Evolutionary conservation across 2,329 filamentous ascomycete species (phyloP).

Genomic region (Trichocomaceae sp.): DNA sequence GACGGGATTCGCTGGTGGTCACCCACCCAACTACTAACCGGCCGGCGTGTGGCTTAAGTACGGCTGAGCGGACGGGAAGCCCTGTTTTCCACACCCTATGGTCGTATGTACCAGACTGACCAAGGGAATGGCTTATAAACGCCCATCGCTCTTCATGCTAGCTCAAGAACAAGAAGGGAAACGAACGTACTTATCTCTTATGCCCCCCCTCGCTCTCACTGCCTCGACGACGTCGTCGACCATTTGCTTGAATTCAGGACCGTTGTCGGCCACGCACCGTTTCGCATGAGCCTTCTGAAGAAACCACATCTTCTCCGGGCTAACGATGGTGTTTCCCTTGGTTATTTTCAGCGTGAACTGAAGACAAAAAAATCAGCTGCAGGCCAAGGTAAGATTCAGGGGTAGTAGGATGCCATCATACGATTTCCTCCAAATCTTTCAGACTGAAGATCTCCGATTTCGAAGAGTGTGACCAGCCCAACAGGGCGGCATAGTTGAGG

Average conservation of each 20-base stretch:
- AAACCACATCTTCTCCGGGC: constrained; percentile 70
- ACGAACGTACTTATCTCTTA: constrained; percentile 3
- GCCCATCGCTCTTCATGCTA: background rate
- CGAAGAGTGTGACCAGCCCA: constrained; percentile 71
- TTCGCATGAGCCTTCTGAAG: constrained; percentile 67
- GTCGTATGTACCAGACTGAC: constrained; percentile 7
- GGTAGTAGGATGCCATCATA: constrained; percentile 33
- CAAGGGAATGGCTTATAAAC: background rate
- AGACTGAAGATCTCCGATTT: constrained; percentile 67
- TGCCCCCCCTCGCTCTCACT: constrained; percentile 19
- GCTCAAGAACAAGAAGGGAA: background rate
- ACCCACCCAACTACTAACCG: constrained; percentile 17
- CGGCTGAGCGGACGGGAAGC: constrained; percentile 16
- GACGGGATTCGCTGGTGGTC: constrained; percentile 16
- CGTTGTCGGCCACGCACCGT: constrained; percentile 41
- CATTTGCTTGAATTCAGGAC: constrained; percentile 37
- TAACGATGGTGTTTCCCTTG: constrained; percentile 78
- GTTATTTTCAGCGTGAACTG: constrained; percentile 84
- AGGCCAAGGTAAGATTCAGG: background rate
- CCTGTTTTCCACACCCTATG: constrained; percentile 17
- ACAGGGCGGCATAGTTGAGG: constrained; percentile 75
- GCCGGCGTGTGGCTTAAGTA: constrained; percentile 16
- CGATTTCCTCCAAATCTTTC: constrained; percentile 61
- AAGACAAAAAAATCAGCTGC: constrained; percentile 19
- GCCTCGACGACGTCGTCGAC: constrained; percentile 28